A percentile compares a stretch with the other conserved stretches of the same genome.
Conservation (phyloP, 2,329 filamentous ascomycete genomes). For the Hypoxylon sp. region DNA sequence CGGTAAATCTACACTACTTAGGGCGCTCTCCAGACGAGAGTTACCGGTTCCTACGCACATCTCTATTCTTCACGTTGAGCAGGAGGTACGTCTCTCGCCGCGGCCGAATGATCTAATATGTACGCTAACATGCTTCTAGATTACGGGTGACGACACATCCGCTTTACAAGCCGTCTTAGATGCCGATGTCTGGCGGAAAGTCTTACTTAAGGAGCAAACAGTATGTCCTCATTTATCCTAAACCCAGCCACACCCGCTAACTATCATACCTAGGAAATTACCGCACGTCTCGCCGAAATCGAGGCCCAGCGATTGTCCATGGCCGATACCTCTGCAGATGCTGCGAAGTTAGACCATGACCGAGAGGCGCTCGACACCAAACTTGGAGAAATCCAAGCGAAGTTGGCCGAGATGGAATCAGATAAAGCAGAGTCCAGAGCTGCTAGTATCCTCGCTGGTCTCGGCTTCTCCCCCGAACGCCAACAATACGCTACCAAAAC, state of each 20-base stretch:
- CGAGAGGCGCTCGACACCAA: constrained; percentile 92
- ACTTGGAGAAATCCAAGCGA: constrained; percentile 89
- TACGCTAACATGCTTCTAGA: constrained; percentile 65
- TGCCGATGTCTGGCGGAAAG: constrained; percentile 98
- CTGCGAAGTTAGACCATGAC: constrained; percentile 85
- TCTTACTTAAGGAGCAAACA: constrained; percentile 89
- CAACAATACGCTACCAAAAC: constrained; percentile 96
- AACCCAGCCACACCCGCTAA: constrained; percentile 39
- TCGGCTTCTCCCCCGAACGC: constrained; percentile 94
- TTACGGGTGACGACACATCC: constrained; percentile 94
- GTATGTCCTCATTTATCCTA: constrained; percentile 63
- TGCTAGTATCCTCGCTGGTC: constrained; percentile 94
- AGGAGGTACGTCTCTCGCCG: constrained; percentile 77
- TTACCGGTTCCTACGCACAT: constrained; percentile 96
- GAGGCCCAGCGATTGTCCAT: constrained; percentile 83
- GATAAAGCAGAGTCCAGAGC: constrained; percentile 97
- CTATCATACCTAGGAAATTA: constrained; percentile 77
- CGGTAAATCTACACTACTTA: constrained; percentile 93
- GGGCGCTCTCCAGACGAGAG: constrained; percentile 92
- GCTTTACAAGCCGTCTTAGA: constrained; percentile 96
- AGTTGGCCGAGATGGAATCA: constrained; percentile 98
- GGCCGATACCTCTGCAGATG: constrained; percentile 93
- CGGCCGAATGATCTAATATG: neutral
- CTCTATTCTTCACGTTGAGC: constrained; percentile 98
- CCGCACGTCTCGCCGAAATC: constrained; percentile 79